Evolutionary conservation across 2,329 filamentous ascomycete species (phyloP), one percentile per base, ranked within the genome.

Genomic region (Diaporthe capsici): DNA sequence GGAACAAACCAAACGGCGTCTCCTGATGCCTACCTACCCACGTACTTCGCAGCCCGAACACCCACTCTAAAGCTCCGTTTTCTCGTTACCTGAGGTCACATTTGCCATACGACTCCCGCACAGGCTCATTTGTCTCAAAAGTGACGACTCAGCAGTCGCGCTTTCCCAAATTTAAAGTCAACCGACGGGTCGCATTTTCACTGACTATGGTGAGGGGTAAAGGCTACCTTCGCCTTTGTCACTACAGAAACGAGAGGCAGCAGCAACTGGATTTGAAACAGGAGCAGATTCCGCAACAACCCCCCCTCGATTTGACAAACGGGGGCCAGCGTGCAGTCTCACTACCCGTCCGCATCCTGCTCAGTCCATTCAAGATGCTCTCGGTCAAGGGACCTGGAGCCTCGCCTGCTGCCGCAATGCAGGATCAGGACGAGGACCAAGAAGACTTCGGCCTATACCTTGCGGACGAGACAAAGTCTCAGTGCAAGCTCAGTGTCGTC

Each of bases 401-500:
- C 1, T 39, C 65, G 13, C 55, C 47, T 2, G 22, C 25, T 42
- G 34, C 42, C 58, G 37, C 65, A 22, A 31, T 71, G 55, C 44
- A 17, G 47, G 15, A 51, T 12, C 65, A 61, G 31, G 51, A 49
- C 42, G 42, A 71, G 28, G 53, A 34, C 34, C 53, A 71, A 31
- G 49, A 53, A 44, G 42, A 37, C 31, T 31, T 71, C 44, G 44
- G 55, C 34, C 47, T 55, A 8, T 15, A 51, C 20, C 10, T 63
- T 28, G 57, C 57, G 17, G 55, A 73, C 34, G 49, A 72, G 53
- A 42, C 42, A 15, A 71, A 73, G 61, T 65, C 73, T 31, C 25
- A 70, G n/a, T 86, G 83, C 78, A 81, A 79, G 42, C 76, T 80
- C 22, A 73, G 77, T 4, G 79, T 86, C 20, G 77, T 83, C 12